Evolutionary conservation across 768 basidiomycete species (phyloP), one percentile per base, ranked within the genome.

Genomic region (Boletus sp.): DNA sequence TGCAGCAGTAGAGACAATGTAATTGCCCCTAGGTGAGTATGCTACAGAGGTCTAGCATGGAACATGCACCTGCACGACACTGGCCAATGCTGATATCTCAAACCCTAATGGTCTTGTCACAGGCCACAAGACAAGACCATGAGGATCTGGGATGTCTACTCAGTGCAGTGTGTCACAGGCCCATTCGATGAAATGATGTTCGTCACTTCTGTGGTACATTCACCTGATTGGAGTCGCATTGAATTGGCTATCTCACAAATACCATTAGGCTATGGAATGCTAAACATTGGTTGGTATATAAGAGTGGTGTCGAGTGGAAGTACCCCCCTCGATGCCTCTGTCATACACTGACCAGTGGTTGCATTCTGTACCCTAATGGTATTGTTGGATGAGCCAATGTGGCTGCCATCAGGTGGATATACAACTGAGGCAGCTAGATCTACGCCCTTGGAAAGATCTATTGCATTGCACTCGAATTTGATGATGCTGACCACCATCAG

Each of bases 171-270:
- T 24, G 24, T 24, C 24, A 3, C 24, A 24, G 24, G 24, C 24
- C 24, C 24, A 24, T 24, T 3, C 24, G 24, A 24, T 24, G 24
- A 24, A 24, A 24, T 24, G 24, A 24, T 24, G 24, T 24, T 81
- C 15, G 10, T 10, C 15, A 8, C 15, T 14, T 24, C 3, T 33
- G 50, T 32, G 36, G 56, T 45, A 10, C 39, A 15, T 55, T n/a
- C 30, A 4, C 6, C 18, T 37, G 55, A n/a, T 24, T 1, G 47
- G 4, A 28, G 17, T 39, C 18, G n/a, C n/a, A 53, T 24, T 20
- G 35, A 7, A 48, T 14, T 48, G 47, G 29, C 17, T 56, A 24
- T 52, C 55, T 2, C 9, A 12, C 36, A 17, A 24, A 37, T 30
- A 32, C n/a, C 35, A 53, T 45, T n/a, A 30, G 55, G 50, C 35